Base-by-base conservation (phyloP, 2,329 filamentous ascomycete genomes). In the Biscogniauxia mediterranea region DNA sequence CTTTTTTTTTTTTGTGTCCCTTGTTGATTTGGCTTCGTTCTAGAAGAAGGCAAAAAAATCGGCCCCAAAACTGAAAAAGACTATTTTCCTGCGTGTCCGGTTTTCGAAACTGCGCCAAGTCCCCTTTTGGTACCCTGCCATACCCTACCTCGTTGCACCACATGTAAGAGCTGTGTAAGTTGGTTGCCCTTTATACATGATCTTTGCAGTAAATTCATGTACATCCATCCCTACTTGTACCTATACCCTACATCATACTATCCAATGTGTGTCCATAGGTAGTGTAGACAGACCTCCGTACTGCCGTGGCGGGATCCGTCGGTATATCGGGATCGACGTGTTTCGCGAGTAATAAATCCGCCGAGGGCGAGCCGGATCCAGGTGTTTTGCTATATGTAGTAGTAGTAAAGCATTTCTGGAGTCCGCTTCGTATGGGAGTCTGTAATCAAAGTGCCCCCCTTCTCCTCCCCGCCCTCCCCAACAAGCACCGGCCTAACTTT, bases 361-460 rank as follows among this genome's bases (percentile, higher is more conserved):
- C 54, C 54, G 54, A 55, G 54, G 32, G 38, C 54, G 54, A 55
- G 54, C 26, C 54, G 54, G 23, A 38, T 21, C 28, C 26, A 55
- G 17, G 25, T 25, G 28, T 13, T 32, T 5, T 8, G 28, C 11
- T 32, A 13, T 32, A 32, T 1, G 23, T n/a, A 26, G 52, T 38
- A 26, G 28, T 32, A 32, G 28, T 38, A 54, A 28, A 9, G 23
- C 9, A 20, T 54, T 21, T 19, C n/a, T 20, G 13, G 52, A 19
- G 26, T 19, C 52, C n/a, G n/a, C 23, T 38, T 20, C n/a, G 21
- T 5, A 20, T 17, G 53, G 13, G 53, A 26, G 23, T 38, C 23
- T 26, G 53, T 26, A 20, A 28, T 21, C 51, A 52, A 26, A 52
- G 19, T 13, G n/a, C n/a, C n/a, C n/a, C n/a, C n/a, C n/a, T n/a